phyloP scores from a whole-genome alignment of 1,139 yeast genomes.

The Debaryomycetaceae sp. region DNA sequence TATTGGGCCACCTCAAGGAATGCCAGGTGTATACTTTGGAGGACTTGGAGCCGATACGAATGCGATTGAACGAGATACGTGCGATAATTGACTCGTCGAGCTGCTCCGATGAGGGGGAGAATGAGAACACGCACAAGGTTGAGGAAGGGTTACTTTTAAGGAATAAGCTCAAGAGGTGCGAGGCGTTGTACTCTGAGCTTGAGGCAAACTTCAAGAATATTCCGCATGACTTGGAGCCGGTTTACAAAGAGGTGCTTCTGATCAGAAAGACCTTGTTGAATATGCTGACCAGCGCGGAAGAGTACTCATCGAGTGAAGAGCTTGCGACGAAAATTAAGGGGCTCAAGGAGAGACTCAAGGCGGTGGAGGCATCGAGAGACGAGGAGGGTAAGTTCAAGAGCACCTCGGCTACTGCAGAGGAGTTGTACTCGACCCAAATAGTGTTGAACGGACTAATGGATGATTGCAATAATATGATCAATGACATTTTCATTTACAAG shows the following conservation, averaged over 20 bases:
- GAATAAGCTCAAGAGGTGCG: conserved; percentile 57
- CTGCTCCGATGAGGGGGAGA: conserved; percentile 19
- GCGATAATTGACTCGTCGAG: conserved; percentile 49
- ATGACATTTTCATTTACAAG: conserved; percentile 63
- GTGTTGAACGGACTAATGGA: conserved; percentile 72
- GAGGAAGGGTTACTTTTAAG: conserved; percentile 59
- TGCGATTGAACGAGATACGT: conserved; percentile 65
- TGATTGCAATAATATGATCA: conserved; percentile 72
- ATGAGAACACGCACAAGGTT: conserved; percentile 28
- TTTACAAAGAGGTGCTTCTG: conserved; percentile 46
- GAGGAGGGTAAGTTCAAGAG: conserved; percentile 32
- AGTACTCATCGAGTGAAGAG: conserved; percentile 5
- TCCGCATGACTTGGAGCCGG: conserved; percentile 50
- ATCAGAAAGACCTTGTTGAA: conserved; percentile 34
- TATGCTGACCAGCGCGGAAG: conserved; percentile 23
- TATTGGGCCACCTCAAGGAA: conserved; percentile 77
- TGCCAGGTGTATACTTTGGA: conserved; percentile 78
- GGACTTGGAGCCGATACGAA: conserved; percentile 74
- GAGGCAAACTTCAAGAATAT: conserved; percentile 52
- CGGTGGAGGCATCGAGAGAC: conserved; percentile 32
- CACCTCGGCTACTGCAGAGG: conserved; percentile 17
- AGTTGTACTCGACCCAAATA: conserved; percentile 41
- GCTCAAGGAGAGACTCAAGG: conserved; percentile 23
- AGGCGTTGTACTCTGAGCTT: conserved; percentile 49
- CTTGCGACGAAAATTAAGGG: conserved; percentile 10